Evolutionary conservation across 1,284 basidiomycete species (phyloP).

Genomic region (Laetiporus sulphureus): DNA sequence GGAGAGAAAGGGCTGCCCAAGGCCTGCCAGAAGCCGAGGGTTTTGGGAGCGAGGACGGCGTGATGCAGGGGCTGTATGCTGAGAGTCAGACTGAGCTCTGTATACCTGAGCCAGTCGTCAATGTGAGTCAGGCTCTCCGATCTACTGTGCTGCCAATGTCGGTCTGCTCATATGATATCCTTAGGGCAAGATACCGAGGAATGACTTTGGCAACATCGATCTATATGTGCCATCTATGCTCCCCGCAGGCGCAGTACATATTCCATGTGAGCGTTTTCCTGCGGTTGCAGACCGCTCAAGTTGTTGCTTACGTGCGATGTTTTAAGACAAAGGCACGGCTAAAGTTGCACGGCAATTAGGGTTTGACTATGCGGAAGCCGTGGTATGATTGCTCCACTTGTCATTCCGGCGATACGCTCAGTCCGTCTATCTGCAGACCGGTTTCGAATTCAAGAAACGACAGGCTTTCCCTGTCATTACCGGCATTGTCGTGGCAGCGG

Average conservation of each 20-base stretch:
- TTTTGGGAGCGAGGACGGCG: slow-evolving; percentile 44
- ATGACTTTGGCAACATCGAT: slow-evolving; percentile 97
- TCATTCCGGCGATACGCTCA: neutral
- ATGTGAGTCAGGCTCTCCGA: slow-evolving; percentile 46
- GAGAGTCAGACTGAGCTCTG: slow-evolving; percentile 84
- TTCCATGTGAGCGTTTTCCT: slow-evolving; percentile 68
- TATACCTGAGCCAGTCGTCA: slow-evolving; percentile 70
- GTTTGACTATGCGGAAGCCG: slow-evolving; percentile 91
- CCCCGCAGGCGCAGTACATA: slow-evolving; percentile 79
- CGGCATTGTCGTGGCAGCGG: slow-evolving; percentile 83
- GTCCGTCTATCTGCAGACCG: slow-evolving; percentile 43
- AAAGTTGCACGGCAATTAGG: slow-evolving; percentile 87
- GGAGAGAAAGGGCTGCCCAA: slow-evolving; percentile 23
- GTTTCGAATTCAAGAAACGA: slow-evolving; percentile 94
- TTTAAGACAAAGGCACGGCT: slow-evolving; percentile 75
- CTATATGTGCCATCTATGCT: slow-evolving; percentile 95
- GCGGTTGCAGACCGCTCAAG: neutral
- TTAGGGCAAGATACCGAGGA: slow-evolving; percentile 90
- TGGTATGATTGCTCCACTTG: slow-evolving; percentile 43
- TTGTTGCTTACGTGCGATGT: no score
- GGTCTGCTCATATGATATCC: slow-evolving; percentile 11
- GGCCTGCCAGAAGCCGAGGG: slow-evolving; percentile 28
- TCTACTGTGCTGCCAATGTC: slow-evolving; percentile 5
- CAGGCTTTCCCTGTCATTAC: slow-evolving; percentile 80
- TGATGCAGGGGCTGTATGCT: slow-evolving; percentile 86